Percentiles rank a stretch among this genome's conserved stretches.
Conservation (phyloP, 2,329 filamentous ascomycete genomes). For the Fusarium drepaniforme region DNA sequence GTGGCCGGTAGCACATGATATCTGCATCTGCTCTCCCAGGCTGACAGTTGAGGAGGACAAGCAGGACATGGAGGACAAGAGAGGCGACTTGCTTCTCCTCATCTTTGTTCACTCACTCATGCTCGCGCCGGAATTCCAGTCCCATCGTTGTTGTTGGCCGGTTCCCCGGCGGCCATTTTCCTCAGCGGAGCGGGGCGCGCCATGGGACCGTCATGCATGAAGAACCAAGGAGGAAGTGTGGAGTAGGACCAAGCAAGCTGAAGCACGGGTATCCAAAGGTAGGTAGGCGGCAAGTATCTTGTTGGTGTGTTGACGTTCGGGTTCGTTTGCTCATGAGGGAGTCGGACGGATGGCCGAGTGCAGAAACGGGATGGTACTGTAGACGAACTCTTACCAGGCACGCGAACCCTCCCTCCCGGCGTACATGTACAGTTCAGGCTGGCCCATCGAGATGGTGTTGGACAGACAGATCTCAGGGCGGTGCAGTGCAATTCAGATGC, state of each 20-base stretch:
- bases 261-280: conserved; percentile 20
- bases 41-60: conserved; percentile 30
- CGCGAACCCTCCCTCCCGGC: neutral
- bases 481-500: conserved; percentile 43
- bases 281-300: conserved; percentile 7
- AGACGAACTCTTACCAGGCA: conserved; percentile 12
- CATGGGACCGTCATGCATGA: conserved; percentile 21
- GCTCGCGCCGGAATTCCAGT: conserved; percentile 16
- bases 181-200: conserved; percentile 32
- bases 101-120: conserved; percentile 15
- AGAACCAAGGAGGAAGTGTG: conserved; percentile 41
- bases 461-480: conserved; percentile 42
- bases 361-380: neutral
- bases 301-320: conserved; percentile 17
- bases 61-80: conserved; percentile 11
- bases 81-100: neutral
- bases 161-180: conserved; percentile 21
- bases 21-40: conserved; percentile 22
- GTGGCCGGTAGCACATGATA: conserved; percentile 29
- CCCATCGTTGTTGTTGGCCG: conserved; percentile 27
- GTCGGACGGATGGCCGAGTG: conserved; percentile 11
- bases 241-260: conserved; percentile 41
- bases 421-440: conserved; percentile 1
- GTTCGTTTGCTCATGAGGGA: neutral
- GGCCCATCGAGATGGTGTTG: conserved; percentile 22